A percentile compares a stretch with the other conserved stretches of the same genome.
Conservation (phyloP, 495 filamentous ascomycete genomes). For the Xylaria palmicola region DNA sequence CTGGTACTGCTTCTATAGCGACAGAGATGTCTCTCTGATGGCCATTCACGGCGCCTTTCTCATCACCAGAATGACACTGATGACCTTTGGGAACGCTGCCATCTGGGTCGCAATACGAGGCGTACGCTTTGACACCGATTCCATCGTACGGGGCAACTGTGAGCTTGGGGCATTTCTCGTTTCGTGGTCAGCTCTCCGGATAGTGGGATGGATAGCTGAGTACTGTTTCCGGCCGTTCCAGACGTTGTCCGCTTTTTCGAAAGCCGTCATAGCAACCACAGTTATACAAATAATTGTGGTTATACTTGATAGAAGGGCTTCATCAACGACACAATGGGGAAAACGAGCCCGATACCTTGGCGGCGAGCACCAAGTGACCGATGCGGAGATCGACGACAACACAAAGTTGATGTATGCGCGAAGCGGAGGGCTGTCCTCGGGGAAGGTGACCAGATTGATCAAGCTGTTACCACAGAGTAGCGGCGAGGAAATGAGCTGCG, state of each 20-base stretch:
- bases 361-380: neutral
- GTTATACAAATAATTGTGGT: neutral
- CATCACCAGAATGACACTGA: neutral
- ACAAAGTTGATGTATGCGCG: conserved; percentile 1
- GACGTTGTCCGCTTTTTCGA: neutral
- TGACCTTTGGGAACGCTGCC: conserved; percentile 8
- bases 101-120: conserved; percentile 7
- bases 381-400: conserved; percentile 2
- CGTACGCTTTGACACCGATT: neutral
- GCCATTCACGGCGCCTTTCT: conserved; percentile 4
- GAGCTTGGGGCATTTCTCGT: neutral
- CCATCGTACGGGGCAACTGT: neutral
- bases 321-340: neutral
- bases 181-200: neutral
- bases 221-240: neutral
- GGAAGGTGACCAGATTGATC: conserved; percentile 16
- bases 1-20: conserved; percentile 8
- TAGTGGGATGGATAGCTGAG: neutral
- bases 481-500: conserved; percentile 11
- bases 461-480: conserved; percentile 8
- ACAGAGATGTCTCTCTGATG: conserved; percentile 9
- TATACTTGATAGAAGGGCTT: neutral
- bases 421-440: conserved; percentile 3
- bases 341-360: neutral
- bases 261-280: conserved; percentile 1